A percentile compares a stretch with the other conserved stretches of the same genome.
Evolutionary conservation across 768 basidiomycete species (phyloP).

Genomic region (Daedalea quercina): DNA sequence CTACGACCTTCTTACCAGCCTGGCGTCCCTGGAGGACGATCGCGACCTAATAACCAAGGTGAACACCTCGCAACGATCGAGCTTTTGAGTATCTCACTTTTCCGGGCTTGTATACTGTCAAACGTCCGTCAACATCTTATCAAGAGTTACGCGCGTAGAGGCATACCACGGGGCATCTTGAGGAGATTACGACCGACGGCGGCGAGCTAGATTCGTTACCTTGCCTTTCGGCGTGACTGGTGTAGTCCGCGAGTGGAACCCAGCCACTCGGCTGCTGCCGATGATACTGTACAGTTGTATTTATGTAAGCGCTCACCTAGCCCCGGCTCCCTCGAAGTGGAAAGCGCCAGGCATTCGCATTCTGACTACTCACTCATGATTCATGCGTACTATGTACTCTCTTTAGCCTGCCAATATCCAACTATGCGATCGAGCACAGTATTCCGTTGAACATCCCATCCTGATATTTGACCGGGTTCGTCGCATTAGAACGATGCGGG

Average conservation of each 20-base stretch:
- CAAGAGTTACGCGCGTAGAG: neutral
- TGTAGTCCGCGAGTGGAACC: neutral
- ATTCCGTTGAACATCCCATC: too few relatives aligned
- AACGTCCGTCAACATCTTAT: slow-evolving; percentile 7
- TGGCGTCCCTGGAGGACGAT: slow-evolving; percentile 99
- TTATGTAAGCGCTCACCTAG: too few relatives aligned
- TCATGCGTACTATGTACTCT: too few relatives aligned
- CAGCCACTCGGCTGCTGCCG: slow-evolving; percentile 24
- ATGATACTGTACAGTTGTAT: slow-evolving; percentile 15
- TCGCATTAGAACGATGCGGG: too few relatives aligned
- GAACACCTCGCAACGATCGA: slow-evolving; percentile 4
- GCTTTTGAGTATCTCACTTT: slow-evolving; percentile 48
- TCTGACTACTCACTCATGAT: too few relatives aligned
- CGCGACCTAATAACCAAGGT: slow-evolving; percentile 53
- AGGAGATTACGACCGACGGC: slow-evolving; percentile 13
- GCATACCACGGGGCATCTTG: slow-evolving; percentile 39
- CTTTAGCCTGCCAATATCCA: too few relatives aligned
- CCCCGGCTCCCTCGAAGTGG: too few relatives aligned
- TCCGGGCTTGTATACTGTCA: slow-evolving; percentile 87
- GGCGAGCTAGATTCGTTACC: slow-evolving; percentile 11
- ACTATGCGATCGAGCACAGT: too few relatives aligned
- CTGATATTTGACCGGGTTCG: too few relatives aligned
- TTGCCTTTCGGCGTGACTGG: slow-evolving; percentile 1
- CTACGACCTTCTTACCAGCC: slow-evolving; percentile 98
- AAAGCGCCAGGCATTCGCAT: too few relatives aligned